Evolutionary conservation across 108 stramenopile genomes (phyloP).

Genomic region (Ochromonas danica): DNA sequence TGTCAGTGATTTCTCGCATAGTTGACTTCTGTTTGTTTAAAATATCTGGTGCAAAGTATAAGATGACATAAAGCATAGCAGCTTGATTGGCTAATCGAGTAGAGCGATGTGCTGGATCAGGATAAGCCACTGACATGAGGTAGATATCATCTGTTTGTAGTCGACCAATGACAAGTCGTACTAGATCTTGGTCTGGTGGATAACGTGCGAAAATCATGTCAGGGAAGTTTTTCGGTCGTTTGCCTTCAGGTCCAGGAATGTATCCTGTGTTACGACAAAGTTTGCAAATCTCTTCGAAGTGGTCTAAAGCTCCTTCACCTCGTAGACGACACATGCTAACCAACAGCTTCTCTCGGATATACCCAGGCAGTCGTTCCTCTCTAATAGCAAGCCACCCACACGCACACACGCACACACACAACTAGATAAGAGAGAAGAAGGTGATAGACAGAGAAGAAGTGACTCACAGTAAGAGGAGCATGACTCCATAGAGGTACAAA

Average conservation of each 20-base stretch:
- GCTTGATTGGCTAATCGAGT: constrained; percentile 64
- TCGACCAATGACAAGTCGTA: constrained; percentile 52
- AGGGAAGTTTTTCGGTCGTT: constrained; percentile 36
- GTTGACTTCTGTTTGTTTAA: constrained; percentile 48
- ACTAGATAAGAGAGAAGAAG: too few relatives aligned
- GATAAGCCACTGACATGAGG: constrained; percentile 52
- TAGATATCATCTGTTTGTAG: constrained; percentile 67
- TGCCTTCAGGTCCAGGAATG: constrained; percentile 29
- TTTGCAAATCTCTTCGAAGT: constrained; percentile 52
- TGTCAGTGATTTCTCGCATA: constrained; percentile 63
- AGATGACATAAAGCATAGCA: constrained; percentile 62
- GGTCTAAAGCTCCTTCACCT: constrained; percentile 45
- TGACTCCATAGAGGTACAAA: constrained; percentile 60
- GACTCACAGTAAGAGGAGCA: constrained; percentile 62
- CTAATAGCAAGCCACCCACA: background rate
- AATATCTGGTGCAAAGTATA: constrained; percentile 58
- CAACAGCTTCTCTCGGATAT: constrained; percentile 62
- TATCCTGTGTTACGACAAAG: constrained; percentile 43
- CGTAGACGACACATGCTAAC: constrained; percentile 53
- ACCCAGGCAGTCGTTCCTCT: background rate
- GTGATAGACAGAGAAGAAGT: too few relatives aligned
- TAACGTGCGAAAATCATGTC: constrained; percentile 53
- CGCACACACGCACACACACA: background rate
- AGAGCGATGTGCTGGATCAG: constrained; percentile 61
- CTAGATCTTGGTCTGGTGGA: constrained; percentile 41